Evolutionary conservation across 164 flowering plant genomes (phyloP).

Genomic region (Umbilicus rupestris): DNA sequence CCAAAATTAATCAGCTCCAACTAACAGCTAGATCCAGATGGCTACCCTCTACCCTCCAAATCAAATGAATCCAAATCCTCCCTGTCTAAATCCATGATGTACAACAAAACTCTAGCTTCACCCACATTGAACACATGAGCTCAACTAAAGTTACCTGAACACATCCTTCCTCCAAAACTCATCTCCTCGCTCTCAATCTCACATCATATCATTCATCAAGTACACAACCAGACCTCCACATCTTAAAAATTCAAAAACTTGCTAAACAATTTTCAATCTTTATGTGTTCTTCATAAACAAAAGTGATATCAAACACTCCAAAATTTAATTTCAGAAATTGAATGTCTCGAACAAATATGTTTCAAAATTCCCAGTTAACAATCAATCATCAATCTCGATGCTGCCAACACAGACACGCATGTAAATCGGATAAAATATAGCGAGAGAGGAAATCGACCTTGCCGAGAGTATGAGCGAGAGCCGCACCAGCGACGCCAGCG

Average conservation of each 20-base stretch:
- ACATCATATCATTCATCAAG: background rate
- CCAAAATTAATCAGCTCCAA: no score
- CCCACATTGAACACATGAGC: background rate
- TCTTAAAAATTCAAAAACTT: no score
- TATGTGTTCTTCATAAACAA: no score
- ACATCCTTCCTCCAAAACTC: background rate
- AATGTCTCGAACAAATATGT: no score
- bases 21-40: no score
- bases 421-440: background rate
- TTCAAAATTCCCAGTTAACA: no score
- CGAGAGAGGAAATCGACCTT: background rate
- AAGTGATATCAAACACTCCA: no score
- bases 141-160: background rate
- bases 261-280: no score
- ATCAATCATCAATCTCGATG: background rate
- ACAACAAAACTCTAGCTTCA: background rate
- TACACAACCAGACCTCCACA: background rate
- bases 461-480: constrained; percentile 10
- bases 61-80: background rate
- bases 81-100: background rate
- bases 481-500: constrained; percentile 8
- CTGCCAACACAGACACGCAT: background rate
- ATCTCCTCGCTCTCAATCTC: no score
- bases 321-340: no score
- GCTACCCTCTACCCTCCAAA: background rate